Percentiles rank a stretch among this genome's conserved stretches.
These are phyloP conservation scores for Suhomyces bolitotheri DNA, from an alignment of 1,139 yeast genomes.

Conservation along the genomic window DNA sequence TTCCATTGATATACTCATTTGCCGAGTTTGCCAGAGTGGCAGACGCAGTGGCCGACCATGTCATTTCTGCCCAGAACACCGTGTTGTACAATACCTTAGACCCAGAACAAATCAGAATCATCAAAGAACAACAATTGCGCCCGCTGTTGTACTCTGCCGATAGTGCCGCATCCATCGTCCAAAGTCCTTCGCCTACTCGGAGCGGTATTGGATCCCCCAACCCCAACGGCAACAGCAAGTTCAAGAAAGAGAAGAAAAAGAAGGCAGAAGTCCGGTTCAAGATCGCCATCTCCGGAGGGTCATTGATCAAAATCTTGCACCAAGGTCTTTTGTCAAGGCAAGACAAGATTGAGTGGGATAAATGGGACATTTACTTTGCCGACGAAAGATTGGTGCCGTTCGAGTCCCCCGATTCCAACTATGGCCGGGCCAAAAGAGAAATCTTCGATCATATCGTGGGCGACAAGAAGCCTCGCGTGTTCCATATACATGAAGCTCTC, in stretches of 20 bases:
- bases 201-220: constrained; percentile 6
- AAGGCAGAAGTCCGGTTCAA: constrained; percentile 69
- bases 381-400: constrained; percentile 74
- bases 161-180: constrained; percentile 10
- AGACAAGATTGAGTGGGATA: constrained; percentile 73
- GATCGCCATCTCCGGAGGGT: constrained; percentile 92
- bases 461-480: constrained; percentile 65
- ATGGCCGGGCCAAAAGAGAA: constrained; percentile 82
- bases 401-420: constrained; percentile 75
- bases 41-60: constrained; percentile 90
- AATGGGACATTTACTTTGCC: constrained; percentile 72
- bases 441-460: constrained; percentile 67
- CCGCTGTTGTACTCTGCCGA: constrained; percentile 22
- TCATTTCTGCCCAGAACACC: constrained; percentile 75
- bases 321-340: constrained; percentile 76
- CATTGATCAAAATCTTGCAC: constrained; percentile 78
- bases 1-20: constrained; percentile 87
- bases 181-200: constrained; percentile 7
- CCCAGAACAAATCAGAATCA: constrained; percentile 30
- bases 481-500: constrained; percentile 76
- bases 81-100: constrained; percentile 58
- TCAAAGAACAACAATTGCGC: constrained; percentile 26
- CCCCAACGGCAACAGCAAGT: constrained; percentile 15
- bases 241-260: constrained; percentile 39
- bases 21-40: constrained; percentile 90